These are phyloP conservation scores for Mycosphaerella sp. DNA, from an alignment of 2,329 filamentous ascomycete genomes.

Conservation along the genomic window DNA sequence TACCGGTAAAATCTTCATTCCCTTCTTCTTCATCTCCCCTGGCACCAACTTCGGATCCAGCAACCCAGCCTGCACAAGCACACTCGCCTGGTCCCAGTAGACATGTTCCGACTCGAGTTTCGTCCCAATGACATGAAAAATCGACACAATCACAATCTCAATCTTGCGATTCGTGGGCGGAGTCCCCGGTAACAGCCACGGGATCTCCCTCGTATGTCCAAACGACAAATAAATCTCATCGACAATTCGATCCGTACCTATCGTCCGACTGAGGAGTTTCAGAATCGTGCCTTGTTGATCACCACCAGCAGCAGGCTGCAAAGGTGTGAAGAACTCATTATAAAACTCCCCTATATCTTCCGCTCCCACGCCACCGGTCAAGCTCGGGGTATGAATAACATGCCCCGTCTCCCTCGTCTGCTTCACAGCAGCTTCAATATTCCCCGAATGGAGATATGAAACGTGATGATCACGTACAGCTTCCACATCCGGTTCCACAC, in stretches of 20 bases:
- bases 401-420: constrained; percentile 37
- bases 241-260: constrained; percentile 54
- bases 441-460: constrained; percentile 29
- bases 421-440: constrained; percentile 36
- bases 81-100: constrained; percentile 59
- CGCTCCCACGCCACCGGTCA: constrained; percentile 42
- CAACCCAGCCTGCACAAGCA: constrained; percentile 54
- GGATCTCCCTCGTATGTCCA: constrained; percentile 51
- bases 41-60: constrained; percentile 52
- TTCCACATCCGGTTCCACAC: constrained; percentile 43
- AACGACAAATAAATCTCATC: constrained; percentile 55
- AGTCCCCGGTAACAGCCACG: constrained; percentile 56
- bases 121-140: constrained; percentile 50
- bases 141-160: constrained; percentile 50
- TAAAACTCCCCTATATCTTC: constrained; percentile 50
- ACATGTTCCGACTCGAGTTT: constrained; percentile 53
- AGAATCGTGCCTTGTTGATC: constrained; percentile 41
- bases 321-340: constrained; percentile 49
- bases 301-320: constrained; percentile 36
- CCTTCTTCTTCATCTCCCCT: constrained; percentile 38
- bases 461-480: constrained; percentile 38
- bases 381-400: constrained; percentile 41
- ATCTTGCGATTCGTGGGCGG: constrained; percentile 52
- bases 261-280: constrained; percentile 52
- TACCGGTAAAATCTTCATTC: constrained; percentile 44